phyloP scores from a whole-genome alignment of 768 basidiomycete species.

The Lactarius deliciosus region DNA sequence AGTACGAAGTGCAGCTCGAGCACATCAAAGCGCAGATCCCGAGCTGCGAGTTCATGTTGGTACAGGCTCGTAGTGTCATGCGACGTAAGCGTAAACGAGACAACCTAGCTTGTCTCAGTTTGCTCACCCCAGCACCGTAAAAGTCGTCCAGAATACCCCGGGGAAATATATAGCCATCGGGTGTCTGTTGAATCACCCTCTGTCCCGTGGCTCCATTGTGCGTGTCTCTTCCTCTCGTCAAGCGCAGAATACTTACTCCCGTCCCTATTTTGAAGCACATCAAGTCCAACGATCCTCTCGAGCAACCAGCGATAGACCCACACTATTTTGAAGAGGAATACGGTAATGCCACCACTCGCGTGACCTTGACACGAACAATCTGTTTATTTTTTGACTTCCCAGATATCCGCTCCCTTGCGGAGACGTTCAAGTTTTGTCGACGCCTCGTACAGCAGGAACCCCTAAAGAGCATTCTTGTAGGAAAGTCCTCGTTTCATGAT shows the following conservation, averaged over 20 bases:
- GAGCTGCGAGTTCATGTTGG: conserved; percentile 10
- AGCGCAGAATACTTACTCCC: neutral
- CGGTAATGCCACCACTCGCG: conserved; percentile 14
- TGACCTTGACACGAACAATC: neutral
- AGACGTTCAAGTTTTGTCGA: conserved; percentile 30
- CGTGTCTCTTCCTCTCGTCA: neutral
- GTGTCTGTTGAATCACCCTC: conserved; percentile 12
- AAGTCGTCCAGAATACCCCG: conserved; percentile 14
- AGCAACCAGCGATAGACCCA: conserved; percentile 26
- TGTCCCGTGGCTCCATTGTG: conserved; percentile 31
- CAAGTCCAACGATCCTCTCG: conserved; percentile 23
- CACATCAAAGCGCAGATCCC: conserved; percentile 16
- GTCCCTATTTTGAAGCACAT: conserved; percentile 23
- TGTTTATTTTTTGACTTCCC: neutral
- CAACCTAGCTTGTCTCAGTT: no score
- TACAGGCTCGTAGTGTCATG: neutral
- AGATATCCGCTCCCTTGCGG: conserved; percentile 26
- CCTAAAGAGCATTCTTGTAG: conserved; percentile 26
- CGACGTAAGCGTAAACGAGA: conserved; percentile 16
- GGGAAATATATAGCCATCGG: conserved; percentile 16
- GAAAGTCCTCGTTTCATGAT: neutral
- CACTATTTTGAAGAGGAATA: conserved; percentile 30
- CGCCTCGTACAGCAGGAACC: conserved; percentile 28
- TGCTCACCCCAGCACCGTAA: neutral
- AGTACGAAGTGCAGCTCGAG: conserved; percentile 24